Conservation (phyloP, 352 stramenopile genomes). For the Globisporangium megalacanthum region DNA sequence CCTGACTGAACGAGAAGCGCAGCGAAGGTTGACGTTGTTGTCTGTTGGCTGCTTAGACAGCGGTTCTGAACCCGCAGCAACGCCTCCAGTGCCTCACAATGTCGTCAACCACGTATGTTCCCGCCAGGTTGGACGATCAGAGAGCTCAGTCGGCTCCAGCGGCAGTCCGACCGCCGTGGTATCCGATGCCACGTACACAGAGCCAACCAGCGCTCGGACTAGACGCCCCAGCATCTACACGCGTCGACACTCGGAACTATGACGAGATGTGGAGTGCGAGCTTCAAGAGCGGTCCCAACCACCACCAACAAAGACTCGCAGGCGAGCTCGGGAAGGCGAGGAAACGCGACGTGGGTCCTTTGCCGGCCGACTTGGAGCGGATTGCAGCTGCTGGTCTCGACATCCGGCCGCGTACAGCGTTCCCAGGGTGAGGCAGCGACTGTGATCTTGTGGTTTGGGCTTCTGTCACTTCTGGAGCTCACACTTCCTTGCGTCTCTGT, state of each 20-base stretch:
- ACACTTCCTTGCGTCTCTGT: background rate
- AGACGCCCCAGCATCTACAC: conserved; percentile 1
- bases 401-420: conserved; percentile 15
- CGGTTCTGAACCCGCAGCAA: background rate
- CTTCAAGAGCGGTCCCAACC: conserved; percentile 19
- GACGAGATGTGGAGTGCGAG: conserved; percentile 69
- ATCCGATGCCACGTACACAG: conserved; percentile 26
- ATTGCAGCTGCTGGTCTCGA: conserved; percentile 26
- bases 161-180: conserved; percentile 12
- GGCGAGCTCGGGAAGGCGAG: conserved; percentile 6
- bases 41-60: background rate
- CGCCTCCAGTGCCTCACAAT: background rate
- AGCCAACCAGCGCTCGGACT: conserved; percentile 25
- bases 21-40: conserved; percentile 16
- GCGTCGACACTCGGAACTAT: conserved; percentile 24
- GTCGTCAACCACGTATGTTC: too few species aligned
- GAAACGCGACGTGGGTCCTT: background rate
- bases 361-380: conserved; percentile 17
- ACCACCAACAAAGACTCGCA: conserved; percentile 8
- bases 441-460: background rate
- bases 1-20: conserved; percentile 34
- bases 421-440: conserved; percentile 4
- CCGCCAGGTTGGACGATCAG: conserved; percentile 24
- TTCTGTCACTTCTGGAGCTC: background rate
- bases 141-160: conserved; percentile 30